phyloP scores from a whole-genome alignment of 371 early-diverging fungal genomes.

The Lichtheimia corymbifera region DNA sequence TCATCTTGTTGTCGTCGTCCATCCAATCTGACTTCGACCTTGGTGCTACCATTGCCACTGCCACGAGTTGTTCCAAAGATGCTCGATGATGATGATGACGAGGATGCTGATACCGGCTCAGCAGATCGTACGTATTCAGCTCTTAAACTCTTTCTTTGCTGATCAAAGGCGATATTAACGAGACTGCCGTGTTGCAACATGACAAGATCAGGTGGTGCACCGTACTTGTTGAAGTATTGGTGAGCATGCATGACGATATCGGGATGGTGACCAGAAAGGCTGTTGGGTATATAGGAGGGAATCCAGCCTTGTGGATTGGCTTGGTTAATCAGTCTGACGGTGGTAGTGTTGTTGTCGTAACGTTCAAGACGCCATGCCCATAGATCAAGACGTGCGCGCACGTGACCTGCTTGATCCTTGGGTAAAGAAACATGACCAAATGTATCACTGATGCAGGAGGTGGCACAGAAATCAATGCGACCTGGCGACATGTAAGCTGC shows the following conservation, averaged over 20 bases:
- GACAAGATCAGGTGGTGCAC: conserved; percentile 56
- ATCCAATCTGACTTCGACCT: conserved; percentile 52
- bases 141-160: conserved; percentile 50
- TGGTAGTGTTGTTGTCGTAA: conserved; percentile 20
- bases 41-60: conserved; percentile 4
- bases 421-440: conserved; percentile 44
- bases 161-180: conserved; percentile 44
- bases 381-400: conserved; percentile 51
- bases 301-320: conserved; percentile 47
- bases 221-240: conserved; percentile 44
- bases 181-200: conserved; percentile 43
- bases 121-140: conserved; percentile 47
- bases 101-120: neutral
- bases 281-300: conserved; percentile 43
- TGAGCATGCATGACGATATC: conserved; percentile 39
- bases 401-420: conserved; percentile 38
- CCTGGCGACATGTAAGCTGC: conserved; percentile 47
- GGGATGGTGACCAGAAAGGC: conserved; percentile 39
- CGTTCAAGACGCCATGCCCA: conserved; percentile 53
- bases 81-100: neutral
- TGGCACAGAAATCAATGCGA: conserved; percentile 48
- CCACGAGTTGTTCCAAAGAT: neutral
- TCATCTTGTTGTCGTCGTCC: conserved; percentile 42
- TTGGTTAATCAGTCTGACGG: conserved; percentile 44
- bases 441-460: conserved; percentile 48